phyloP scores from a whole-genome alignment of 805 yeast genomes.

The Wickerhamiella cacticola region DNA sequence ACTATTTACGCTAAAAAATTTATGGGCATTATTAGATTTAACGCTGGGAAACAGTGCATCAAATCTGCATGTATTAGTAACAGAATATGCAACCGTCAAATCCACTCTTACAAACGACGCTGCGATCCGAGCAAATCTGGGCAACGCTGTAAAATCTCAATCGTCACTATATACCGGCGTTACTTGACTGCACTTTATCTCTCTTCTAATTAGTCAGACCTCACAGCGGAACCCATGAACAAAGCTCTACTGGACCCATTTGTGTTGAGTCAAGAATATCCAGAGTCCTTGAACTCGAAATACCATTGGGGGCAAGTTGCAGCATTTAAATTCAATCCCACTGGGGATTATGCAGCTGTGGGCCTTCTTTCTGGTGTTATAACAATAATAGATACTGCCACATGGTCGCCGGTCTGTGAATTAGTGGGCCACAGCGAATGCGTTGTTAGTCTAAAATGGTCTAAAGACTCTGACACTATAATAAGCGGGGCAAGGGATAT shows the following conservation, averaged over 20 bases:
- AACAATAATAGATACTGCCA: conserved; percentile 61
- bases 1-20: too few species aligned
- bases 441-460: conserved; percentile 64
- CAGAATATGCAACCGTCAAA: too few species aligned
- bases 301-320: conserved; percentile 44
- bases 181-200: too few species aligned
- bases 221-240: conserved; percentile 45
- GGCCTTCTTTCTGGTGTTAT: conserved; percentile 68
- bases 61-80: too few species aligned
- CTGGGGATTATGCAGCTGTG: conserved; percentile 78
- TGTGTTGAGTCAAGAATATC: conserved; percentile 81
- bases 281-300: conserved; percentile 67
- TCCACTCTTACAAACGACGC: too few species aligned
- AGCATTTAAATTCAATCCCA: conserved; percentile 51
- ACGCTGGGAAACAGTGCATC: too few species aligned
- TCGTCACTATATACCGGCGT: too few species aligned
- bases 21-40: too few species aligned
- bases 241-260: conserved; percentile 78
- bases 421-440: conserved; percentile 58
- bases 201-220: too few species aligned
- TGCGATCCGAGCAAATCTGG: too few species aligned
- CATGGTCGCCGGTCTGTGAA: conserved; percentile 43
- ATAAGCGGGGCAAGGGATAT: conserved; percentile 71
- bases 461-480: conserved; percentile 53
- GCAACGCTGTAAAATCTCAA: too few species aligned